These are phyloP conservation scores for Schizophyllum commune DNA, from an alignment of 1,284 basidiomycete species.

Conservation along the genomic window DNA sequence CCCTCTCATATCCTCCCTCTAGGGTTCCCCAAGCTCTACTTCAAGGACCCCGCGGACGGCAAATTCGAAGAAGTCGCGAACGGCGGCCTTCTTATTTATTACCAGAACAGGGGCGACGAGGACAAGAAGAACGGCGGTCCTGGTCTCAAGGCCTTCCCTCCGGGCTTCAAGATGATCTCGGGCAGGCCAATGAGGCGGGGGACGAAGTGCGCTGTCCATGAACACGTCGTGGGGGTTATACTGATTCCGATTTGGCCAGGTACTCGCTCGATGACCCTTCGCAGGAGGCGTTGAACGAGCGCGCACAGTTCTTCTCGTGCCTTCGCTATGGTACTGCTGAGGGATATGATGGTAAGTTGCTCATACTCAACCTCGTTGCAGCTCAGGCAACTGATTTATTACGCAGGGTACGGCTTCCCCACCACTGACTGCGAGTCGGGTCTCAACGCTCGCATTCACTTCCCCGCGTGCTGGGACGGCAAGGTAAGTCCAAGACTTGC, in stretches of 20 bases:
- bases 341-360: constrained; percentile 20
- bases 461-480: background rate
- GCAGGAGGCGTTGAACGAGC: constrained; percentile 29
- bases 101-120: constrained; percentile 31
- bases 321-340: constrained; percentile 25
- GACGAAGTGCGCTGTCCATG: constrained; percentile 20
- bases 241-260: too few species aligned
- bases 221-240: constrained; percentile 14
- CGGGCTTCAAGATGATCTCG: constrained; percentile 36
- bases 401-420: constrained; percentile 24
- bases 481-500: background rate
- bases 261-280: constrained; percentile 7
- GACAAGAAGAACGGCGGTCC: constrained; percentile 28
- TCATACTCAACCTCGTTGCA: too few species aligned
- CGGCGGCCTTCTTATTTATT: constrained; percentile 35
- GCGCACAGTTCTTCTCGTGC: constrained; percentile 35
- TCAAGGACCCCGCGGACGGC: constrained; percentile 28
- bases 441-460: background rate
- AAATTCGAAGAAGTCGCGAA: constrained; percentile 28
- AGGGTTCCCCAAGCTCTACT: constrained; percentile 37
- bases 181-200: constrained; percentile 31
- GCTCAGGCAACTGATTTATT: background rate
- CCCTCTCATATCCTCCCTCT: background rate
- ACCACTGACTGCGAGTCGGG: constrained; percentile 33
- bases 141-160: constrained; percentile 36